These are phyloP conservation scores for Agrocybe chaxingu DNA, from an alignment of 768 basidiomycete genomes.

Conservation along the genomic window DNA sequence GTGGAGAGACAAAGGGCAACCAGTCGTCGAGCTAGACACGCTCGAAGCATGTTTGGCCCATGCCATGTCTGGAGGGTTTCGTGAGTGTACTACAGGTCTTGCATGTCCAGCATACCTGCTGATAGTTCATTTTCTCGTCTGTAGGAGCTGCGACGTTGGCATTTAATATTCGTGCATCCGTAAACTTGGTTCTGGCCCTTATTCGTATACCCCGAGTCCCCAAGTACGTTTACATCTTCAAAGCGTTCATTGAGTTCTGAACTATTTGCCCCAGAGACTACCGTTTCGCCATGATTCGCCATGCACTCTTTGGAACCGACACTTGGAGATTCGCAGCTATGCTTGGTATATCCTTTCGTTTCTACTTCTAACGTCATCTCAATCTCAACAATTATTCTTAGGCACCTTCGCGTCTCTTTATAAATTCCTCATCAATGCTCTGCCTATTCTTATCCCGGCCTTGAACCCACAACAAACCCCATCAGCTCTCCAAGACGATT, in stretches of 20 bases:
- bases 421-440: conserved; percentile 73
- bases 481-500: conserved; percentile 24
- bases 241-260: background rate
- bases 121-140: background rate
- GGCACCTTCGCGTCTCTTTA: conserved; percentile 78
- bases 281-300: conserved; percentile 65
- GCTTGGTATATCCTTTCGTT: conserved; percentile 56
- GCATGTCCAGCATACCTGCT: background rate
- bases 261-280: conserved; percentile 41
- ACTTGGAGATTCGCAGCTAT: conserved; percentile 84
- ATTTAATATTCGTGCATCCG: conserved; percentile 75
- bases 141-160: conserved; percentile 80
- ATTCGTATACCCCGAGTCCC: conserved; percentile 66
- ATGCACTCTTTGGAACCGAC: conserved; percentile 82
- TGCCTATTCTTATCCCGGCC: conserved; percentile 66
- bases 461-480: conserved; percentile 24
- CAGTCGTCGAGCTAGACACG: conserved; percentile 61
- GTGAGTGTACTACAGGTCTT: conserved; percentile 42
- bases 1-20: conserved; percentile 79
- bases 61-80: conserved; percentile 64
- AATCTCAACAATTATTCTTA: conserved; percentile 20
- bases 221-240: conserved; percentile 41
- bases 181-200: conserved; percentile 79
- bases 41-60: conserved; percentile 69
- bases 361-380: background rate